Base-by-base conservation (phyloP, 148 eudicot species). In the Linanthus parryae region DNA sequence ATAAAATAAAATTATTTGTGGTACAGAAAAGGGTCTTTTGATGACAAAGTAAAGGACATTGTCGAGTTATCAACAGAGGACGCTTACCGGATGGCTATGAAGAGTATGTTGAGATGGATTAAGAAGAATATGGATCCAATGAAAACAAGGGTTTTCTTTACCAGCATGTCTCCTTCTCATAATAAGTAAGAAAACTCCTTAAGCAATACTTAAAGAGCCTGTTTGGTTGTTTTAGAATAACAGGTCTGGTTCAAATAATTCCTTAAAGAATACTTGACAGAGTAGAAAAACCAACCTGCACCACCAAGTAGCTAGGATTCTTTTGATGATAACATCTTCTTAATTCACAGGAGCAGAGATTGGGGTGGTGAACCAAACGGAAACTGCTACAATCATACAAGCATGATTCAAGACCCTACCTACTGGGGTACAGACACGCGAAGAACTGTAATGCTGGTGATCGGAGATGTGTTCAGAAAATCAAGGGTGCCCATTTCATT, bases 81-180 rank as follows among this genome's bases (percentile, higher is more conserved):
- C 15, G 99, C 95, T 14, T 92, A 87, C 24, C 50, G 88, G 9
- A 73, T 82, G 88, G 96, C 69, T 25, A 77, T 92, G 88, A 92
- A 73, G 64, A 92, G 90, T 68, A 79, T 87, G 99, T 24, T 84
- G 69, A 84, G 71, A 69, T 92, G 99, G 99, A 81, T 79, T 17
- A 71, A 59, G 61, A 79, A 70, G 58, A 92, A 84, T 40, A 88
- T 84, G 94, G 82, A 92, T 59, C 75, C 66, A 0, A 82, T 75
- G 51, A 84, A 75, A 62, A 84, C 90, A 0, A 75, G 96, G 61
- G 85, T 84, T 28, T 88, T 88, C 69, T 92, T 92, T 73, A 80
- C 94, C 41, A 81, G 85, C 88, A 84, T 92, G 96, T 92, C 96
- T 13, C 99, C 99, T 10, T 77, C 96, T 42, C 99, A 92, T 62